Percentiles rank a stretch among this genome's conserved stretches.
phyloP scores from a whole-genome alignment of 2,329 filamentous ascomycete genomes.

The Lachnellula arida region DNA sequence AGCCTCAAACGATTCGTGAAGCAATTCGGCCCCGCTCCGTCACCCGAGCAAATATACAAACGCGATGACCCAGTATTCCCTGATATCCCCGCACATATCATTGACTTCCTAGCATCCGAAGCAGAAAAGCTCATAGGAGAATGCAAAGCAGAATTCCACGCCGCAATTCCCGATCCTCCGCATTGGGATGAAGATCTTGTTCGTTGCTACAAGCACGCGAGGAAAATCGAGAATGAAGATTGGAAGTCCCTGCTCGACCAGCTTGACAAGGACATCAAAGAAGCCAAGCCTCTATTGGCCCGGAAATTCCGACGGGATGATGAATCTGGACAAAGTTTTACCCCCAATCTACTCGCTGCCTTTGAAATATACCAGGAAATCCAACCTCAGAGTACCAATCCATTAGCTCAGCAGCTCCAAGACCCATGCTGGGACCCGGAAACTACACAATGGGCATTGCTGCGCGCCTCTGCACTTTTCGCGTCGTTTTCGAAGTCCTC shows the following conservation, averaged over 20 bases:
- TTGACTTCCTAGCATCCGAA: slow-evolving; percentile 61
- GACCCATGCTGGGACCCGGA: slow-evolving; percentile 13
- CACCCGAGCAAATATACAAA: slow-evolving; percentile 43
- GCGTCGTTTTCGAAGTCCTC: slow-evolving; percentile 6
- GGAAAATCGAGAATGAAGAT: slow-evolving; percentile 6
- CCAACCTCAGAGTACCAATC: slow-evolving; percentile 12
- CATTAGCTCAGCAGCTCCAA: slow-evolving; percentile 12
- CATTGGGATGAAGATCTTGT: slow-evolving; percentile 25
- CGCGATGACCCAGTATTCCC: slow-evolving; percentile 29
- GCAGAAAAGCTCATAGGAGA: slow-evolving; percentile 36
- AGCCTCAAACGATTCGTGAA: slow-evolving; percentile 38
- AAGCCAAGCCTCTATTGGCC: no score
- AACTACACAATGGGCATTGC: slow-evolving; percentile 37
- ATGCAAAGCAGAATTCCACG: slow-evolving; percentile 22
- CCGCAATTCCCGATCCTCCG: neutral
- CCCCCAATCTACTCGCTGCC: slow-evolving; percentile 3
- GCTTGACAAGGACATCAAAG: neutral
- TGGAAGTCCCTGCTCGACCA: slow-evolving; percentile 15
- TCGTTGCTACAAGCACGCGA: slow-evolving; percentile 12
- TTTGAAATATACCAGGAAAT: slow-evolving; percentile 23
- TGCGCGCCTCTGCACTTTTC: slow-evolving; percentile 40
- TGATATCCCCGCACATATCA: slow-evolving; percentile 42
- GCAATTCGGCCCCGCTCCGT: neutral
- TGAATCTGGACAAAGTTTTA: neutral
- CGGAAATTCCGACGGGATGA: no score